phyloP scores from a whole-genome alignment of 1,284 basidiomycete species.

The Somion occarium region DNA sequence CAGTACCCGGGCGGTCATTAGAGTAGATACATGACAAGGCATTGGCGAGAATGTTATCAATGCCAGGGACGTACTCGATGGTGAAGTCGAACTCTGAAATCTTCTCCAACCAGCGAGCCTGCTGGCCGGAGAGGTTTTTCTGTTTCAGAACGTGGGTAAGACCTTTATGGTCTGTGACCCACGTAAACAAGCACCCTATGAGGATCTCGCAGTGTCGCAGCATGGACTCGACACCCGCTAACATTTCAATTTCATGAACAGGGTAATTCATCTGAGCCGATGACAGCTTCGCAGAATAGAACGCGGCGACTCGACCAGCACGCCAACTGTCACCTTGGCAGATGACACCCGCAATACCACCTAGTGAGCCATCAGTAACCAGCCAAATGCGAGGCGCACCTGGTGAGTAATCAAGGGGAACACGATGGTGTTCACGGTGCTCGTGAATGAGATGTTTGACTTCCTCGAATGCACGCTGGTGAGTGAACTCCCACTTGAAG shows the following conservation, averaged over 20 bases:
- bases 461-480: conserved; percentile 26
- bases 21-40: conserved; percentile 31
- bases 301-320: conserved; percentile 10
- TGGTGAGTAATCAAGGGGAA: conserved; percentile 19
- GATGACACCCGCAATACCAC: conserved; percentile 15
- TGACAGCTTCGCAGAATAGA: conserved; percentile 16
- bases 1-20: conserved; percentile 22
- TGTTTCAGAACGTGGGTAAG: conserved; percentile 29
- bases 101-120: conserved; percentile 28
- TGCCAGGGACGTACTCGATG: conserved; percentile 29
- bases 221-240: conserved; percentile 20
- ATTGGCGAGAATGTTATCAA: conserved; percentile 28
- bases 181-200: conserved; percentile 24
- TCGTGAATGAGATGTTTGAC: conserved; percentile 19
- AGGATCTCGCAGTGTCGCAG: conserved; percentile 20
- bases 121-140: conserved; percentile 24
- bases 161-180: conserved; percentile 31
- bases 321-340: conserved; percentile 12
- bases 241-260: conserved; percentile 21
- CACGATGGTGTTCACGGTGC: conserved; percentile 17
- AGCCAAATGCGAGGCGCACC: conserved; percentile 16
- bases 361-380: conserved; percentile 15
- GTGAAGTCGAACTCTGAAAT: conserved; percentile 30
- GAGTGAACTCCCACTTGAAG: conserved; percentile 10
- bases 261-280: conserved; percentile 21